Percentiles rank a stretch among this genome's conserved stretches.
Evolutionary conservation across 2,329 filamentous ascomycete species (phyloP).

Genomic region (Stachybotrys elegans): DNA sequence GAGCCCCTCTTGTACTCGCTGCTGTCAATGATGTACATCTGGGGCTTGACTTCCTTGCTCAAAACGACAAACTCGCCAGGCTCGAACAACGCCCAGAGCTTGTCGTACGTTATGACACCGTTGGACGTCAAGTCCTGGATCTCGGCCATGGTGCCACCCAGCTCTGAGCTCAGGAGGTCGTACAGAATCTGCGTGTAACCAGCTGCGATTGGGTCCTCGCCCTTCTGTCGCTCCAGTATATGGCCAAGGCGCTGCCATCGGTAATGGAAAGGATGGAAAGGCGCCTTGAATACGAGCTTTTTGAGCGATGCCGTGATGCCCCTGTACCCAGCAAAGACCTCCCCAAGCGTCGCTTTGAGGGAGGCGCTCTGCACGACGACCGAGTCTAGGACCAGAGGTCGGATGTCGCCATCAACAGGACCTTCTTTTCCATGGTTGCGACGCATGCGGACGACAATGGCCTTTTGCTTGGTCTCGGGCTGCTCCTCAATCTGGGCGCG

Average conservation of each 20-base stretch:
- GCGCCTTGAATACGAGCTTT: constrained; percentile 6
- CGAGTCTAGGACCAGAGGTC: constrained; percentile 5
- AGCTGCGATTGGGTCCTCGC: constrained; percentile 1
- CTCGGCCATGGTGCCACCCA: constrained; percentile 3
- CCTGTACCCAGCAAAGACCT: constrained; percentile 6
- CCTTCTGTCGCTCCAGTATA: constrained; percentile 5
- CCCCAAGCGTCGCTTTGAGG: constrained; percentile 5
- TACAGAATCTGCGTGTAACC: constrained; percentile 7
- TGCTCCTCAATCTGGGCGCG: constrained; percentile 5
- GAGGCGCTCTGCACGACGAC: constrained; percentile 6
- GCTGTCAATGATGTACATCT: background rate
- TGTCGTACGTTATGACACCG: constrained; percentile 5
- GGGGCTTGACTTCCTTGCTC: background rate
- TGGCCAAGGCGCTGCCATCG: constrained; percentile 6
- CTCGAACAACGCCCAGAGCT: constrained; percentile 5
- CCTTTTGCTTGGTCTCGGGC: constrained; percentile 7
- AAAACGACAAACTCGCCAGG: constrained; percentile 1
- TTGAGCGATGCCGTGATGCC: constrained; percentile 5
- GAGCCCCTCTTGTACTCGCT: background rate
- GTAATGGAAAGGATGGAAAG: constrained; percentile 8
- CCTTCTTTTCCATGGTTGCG: constrained; percentile 5
- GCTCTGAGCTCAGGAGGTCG: constrained; percentile 4
- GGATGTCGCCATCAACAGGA: constrained; percentile 2
- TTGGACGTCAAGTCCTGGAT: constrained; percentile 2
- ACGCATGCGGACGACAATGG: constrained; percentile 10